phyloP scores from a whole-genome alignment of 176 grass and related monocot genomes.

The Bothriochloa decipiens region DNA sequence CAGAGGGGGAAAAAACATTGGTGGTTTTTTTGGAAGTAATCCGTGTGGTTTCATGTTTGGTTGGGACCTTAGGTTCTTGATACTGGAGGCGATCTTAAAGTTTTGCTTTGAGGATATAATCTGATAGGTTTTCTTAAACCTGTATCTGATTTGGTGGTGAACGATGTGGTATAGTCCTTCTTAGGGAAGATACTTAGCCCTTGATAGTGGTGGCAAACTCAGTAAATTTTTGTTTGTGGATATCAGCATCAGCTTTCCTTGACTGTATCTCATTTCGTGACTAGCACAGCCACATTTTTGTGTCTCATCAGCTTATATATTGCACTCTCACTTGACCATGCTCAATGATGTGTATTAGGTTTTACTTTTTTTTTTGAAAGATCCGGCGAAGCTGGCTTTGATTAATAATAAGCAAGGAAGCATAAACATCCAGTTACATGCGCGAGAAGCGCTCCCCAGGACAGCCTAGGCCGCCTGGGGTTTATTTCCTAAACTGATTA shows the following conservation, averaged over 20 bases:
- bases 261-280: slow-evolving; percentile 8
- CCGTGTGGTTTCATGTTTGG: background rate
- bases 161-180: slow-evolving; percentile 8
- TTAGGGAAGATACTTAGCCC: slow-evolving; percentile 1
- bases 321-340: slow-evolving; percentile 30
- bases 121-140: slow-evolving; percentile 13
- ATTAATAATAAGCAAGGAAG: too few species aligned
- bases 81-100: background rate
- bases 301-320: slow-evolving; percentile 21
- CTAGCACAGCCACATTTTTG: slow-evolving; percentile 7
- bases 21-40: slow-evolving; percentile 12
- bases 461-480: too few species aligned
- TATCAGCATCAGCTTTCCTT: background rate
- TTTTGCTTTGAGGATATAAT: slow-evolving; percentile 26
- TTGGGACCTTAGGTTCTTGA: background rate
- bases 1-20: background rate
- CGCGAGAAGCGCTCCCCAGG: too few species aligned
- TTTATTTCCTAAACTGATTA: too few species aligned
- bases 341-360: slow-evolving; percentile 30
- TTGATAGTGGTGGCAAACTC: background rate
- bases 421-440: too few species aligned
- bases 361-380: too few species aligned
- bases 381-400: too few species aligned
- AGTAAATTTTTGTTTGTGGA: background rate
- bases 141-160: slow-evolving; percentile 19